A percentile compares a stretch with the other conserved stretches of the same genome.
phyloP scores from a whole-genome alignment of 129 eudicot genomes.

The Gnaphalium uliginosum region DNA sequence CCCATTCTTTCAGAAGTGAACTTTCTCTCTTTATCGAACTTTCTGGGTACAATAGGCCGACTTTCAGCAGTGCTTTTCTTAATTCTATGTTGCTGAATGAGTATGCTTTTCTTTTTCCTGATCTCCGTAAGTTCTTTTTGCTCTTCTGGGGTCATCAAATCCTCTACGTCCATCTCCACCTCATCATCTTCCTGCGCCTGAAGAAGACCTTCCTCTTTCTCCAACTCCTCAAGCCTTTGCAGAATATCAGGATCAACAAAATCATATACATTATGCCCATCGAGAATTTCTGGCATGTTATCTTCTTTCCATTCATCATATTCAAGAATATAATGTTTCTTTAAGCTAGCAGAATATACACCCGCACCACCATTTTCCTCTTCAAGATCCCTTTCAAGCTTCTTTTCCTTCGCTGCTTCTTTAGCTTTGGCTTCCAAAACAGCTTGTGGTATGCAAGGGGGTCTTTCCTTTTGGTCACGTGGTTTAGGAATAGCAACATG shows the following conservation, averaged over 20 bases:
- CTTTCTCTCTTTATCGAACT: conserved; percentile 67
- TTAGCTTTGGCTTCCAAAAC: conserved; percentile 78
- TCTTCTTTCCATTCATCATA: conserved; percentile 88
- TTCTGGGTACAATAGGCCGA: conserved; percentile 79
- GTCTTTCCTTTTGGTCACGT: conserved; percentile 83
- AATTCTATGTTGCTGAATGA: conserved; percentile 74
- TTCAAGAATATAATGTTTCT: conserved; percentile 80
- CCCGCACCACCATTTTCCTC: conserved; percentile 96
- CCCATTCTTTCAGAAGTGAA: conserved; percentile 84
- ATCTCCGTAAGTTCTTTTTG: conserved; percentile 61
- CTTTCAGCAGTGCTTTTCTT: conserved; percentile 91
- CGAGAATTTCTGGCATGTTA: conserved; percentile 80
- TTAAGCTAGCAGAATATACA: conserved; percentile 93
- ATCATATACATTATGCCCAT: conserved; percentile 89
- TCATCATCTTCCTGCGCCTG: conserved; percentile 66
- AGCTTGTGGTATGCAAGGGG: conserved; percentile 69
- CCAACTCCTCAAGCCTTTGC: conserved; percentile 86
- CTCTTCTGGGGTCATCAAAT: conserved; percentile 66
- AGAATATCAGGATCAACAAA: conserved; percentile 86
- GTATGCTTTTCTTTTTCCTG: conserved; percentile 76
- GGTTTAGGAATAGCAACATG: conserved; percentile 92
- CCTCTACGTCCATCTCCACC: conserved; percentile 73
- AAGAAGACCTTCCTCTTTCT: conserved; percentile 75
- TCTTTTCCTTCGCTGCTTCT: conserved; percentile 58
- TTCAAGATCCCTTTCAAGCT: conserved; percentile 74